Evolutionary conservation across 345 rosid genomes (phyloP).

Genomic region (Hevea brasiliensis): DNA sequence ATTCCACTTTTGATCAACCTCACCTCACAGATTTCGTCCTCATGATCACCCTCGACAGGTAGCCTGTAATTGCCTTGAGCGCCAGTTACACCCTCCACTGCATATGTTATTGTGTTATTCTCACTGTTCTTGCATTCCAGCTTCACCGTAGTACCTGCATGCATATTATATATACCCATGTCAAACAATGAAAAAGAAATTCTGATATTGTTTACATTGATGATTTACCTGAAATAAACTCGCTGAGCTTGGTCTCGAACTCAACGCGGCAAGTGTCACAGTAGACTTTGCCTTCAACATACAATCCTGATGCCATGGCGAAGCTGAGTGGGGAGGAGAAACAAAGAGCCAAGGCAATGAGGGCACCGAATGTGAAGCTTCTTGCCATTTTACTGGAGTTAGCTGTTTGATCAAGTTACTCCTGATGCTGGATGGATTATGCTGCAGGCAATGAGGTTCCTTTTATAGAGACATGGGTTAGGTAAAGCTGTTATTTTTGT

Average conservation of each 20-base stretch:
- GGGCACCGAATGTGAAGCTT: slow-evolving; percentile 3
- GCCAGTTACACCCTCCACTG: not conserved
- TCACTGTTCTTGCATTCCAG: slow-evolving; percentile 18
- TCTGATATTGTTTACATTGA: too few relatives aligned
- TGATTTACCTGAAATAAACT: slow-evolving; percentile 2
- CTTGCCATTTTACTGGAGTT: slow-evolving; percentile 19
- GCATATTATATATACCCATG: too few relatives aligned
- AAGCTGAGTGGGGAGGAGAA: slow-evolving; percentile 8
- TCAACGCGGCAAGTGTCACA: slow-evolving; percentile 32
- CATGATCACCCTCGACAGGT: slow-evolving; percentile 17
- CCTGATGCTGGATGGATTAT: slow-evolving; percentile 1
- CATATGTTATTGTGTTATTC: slow-evolving; percentile 5
- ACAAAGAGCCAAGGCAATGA: slow-evolving; percentile 21
- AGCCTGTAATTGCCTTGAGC: slow-evolving; percentile 12
- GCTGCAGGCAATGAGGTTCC: too few relatives aligned
- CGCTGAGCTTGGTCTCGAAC: slow-evolving; percentile 22
- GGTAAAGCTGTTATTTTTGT: not conserved
- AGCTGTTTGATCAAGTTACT: not conserved
- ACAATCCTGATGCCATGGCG: not conserved
- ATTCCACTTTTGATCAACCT: slow-evolving; percentile 16
- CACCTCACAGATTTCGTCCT: slow-evolving; percentile 26
- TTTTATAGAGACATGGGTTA: not conserved
- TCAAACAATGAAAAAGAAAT: too few relatives aligned
- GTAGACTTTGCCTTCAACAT: slow-evolving; percentile 25
- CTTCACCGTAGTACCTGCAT: slow-evolving; percentile 17